phyloP scores from a whole-genome alignment of 2,329 filamentous ascomycete species.

The Verticillium nubilum region DNA sequence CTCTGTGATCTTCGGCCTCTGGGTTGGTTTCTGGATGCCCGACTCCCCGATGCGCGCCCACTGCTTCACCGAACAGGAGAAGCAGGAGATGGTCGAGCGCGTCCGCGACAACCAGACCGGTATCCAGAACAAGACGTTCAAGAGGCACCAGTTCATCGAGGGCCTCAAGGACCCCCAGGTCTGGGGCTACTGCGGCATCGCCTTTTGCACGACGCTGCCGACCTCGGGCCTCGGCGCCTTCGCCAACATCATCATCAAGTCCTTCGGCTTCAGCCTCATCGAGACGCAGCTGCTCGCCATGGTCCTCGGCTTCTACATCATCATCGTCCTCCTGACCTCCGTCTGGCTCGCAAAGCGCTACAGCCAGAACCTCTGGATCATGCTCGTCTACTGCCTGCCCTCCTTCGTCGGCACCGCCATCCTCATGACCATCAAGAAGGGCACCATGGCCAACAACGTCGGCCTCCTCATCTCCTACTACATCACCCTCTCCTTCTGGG shows the following conservation, averaged over 20 bases:
- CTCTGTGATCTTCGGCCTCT: conserved; percentile 58
- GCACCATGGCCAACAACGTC: conserved; percentile 51
- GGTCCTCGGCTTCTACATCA: conserved; percentile 70
- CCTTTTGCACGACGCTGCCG: conserved; percentile 67
- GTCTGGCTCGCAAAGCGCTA: conserved; percentile 64
- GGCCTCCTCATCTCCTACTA: conserved; percentile 71
- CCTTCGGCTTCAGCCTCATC: conserved; percentile 59
- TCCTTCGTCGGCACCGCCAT: conserved; percentile 68
- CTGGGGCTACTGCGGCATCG: conserved; percentile 60
- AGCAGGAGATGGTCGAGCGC: conserved; percentile 56
- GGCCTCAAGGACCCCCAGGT: conserved; percentile 60
- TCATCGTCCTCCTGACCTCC: conserved; percentile 61
- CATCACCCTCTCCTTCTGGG: conserved; percentile 73
- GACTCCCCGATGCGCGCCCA: conserved; percentile 68
- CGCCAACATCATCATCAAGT: conserved; percentile 67
- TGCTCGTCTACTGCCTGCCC: conserved; percentile 62
- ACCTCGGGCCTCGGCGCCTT: conserved; percentile 70
- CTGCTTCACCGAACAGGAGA: conserved; percentile 62
- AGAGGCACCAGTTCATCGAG: conserved; percentile 39
- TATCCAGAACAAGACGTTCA: conserved; percentile 49
- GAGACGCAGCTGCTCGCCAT: conserved; percentile 71
- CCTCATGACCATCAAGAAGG: conserved; percentile 62
- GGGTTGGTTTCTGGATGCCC: conserved; percentile 59
- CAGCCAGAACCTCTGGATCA: conserved; percentile 62
- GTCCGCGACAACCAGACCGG: conserved; percentile 57